Base-by-base conservation (phyloP, 192 early-diverging fungal genomes). In the Pilobolus umbonatus region DNA sequence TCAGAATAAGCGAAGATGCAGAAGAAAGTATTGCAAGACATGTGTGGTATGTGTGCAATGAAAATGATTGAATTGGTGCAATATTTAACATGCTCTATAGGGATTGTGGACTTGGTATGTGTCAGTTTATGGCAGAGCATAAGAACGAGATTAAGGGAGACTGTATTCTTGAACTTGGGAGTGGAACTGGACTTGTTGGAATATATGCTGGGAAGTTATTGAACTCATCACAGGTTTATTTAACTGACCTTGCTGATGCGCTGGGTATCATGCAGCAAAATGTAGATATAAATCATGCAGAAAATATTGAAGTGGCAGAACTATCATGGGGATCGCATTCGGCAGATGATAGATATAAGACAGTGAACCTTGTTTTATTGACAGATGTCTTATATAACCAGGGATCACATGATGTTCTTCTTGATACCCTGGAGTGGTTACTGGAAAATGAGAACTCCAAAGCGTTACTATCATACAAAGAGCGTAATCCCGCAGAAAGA, bases 91-190 rank as follows among this genome's bases (percentile, higher is more conserved):
- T 22, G 8, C 34, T 21, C 28, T 14, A 26, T 55, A 68, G 67
- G 67, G 67, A 68, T 24, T 62, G 67, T 54, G 67, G 67, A 55
- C 24, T 68, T 21, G 67, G 53, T 12, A 58, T 68, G 67, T 62
- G 67, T 32, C 39, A 47, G 9, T 30, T 36, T 8, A 17, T 48
- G 25, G 14, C n/a, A 31, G 28, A 57, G 19, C 4, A 35, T 15
- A 57, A 29, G 4, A 11, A 11, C 14, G 34, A 47, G 30, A 24
- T 57, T 14, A 46, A 50, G 12, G 15, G 31, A 42, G 46, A 63
- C 21, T 21, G 19, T 7, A 31, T 68, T 14, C 19, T 68, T 24
- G 67, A 68, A 40, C 34, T 68, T 42, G 67, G 67, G 8, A 68
- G 67, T 32, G 67, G 67, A 21, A 68, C 67, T 19, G 67, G 60